These are phyloP conservation scores for Thermoascus crustaceus DNA, from an alignment of 2,329 filamentous ascomycete species.

Conservation along the genomic window DNA sequence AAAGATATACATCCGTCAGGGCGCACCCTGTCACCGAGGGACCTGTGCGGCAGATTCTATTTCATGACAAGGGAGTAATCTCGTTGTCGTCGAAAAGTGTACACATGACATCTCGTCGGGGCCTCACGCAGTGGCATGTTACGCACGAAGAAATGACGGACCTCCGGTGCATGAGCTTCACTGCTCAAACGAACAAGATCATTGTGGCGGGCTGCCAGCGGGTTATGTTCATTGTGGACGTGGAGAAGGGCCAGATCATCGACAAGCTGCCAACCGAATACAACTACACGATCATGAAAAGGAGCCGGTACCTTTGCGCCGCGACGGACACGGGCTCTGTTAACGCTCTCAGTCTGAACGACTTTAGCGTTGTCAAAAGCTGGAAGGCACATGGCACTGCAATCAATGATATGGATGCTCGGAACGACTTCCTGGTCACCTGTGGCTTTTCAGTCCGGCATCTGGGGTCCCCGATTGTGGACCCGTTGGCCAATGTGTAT, in stretches of 20 bases:
- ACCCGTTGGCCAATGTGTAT: conserved; percentile 91
- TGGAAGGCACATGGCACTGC: conserved; percentile 86
- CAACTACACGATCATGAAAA: conserved; percentile 87
- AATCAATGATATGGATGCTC: conserved; percentile 95
- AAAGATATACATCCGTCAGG: conserved; percentile 83
- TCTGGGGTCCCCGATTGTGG: conserved; percentile 70
- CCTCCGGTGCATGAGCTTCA: conserved; percentile 90
- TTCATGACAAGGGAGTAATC: conserved; percentile 85
- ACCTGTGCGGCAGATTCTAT: conserved; percentile 75
- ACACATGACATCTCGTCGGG: conserved; percentile 79
- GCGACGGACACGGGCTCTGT: conserved; percentile 76
- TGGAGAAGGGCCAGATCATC: conserved; percentile 63
- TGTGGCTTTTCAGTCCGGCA: conserved; percentile 87
- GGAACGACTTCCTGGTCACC: conserved; percentile 89
- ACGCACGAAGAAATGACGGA: conserved; percentile 72
- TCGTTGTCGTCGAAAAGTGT: conserved; percentile 75
- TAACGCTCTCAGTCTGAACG: conserved; percentile 74
- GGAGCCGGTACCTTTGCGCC: conserved; percentile 79
- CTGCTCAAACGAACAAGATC: conserved; percentile 75
- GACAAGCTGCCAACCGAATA: conserved; percentile 65
- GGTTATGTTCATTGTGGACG: conserved; percentile 69
- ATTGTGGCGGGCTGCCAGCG: conserved; percentile 81
- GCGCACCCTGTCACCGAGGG: conserved; percentile 68
- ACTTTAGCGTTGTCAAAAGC: conserved; percentile 68
- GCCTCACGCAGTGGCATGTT: conserved; percentile 81